Base-by-base conservation (phyloP, 148 eudicot species). In the Tetragonia tetragonoides region DNA sequence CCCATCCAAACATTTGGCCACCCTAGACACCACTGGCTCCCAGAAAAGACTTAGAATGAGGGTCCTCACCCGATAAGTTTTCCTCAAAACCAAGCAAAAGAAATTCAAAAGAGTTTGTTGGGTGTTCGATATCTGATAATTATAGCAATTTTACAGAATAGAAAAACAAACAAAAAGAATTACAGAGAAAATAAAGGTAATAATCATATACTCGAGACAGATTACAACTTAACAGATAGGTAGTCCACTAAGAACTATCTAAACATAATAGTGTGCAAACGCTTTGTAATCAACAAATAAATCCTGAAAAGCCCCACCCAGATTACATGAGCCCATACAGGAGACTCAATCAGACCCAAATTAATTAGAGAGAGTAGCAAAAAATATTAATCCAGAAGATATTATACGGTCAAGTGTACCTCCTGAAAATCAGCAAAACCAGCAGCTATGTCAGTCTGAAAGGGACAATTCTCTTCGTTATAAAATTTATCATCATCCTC, bases 371-470 rank as follows among this genome's bases (percentile, higher is more conserved):
- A 20, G 14, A 18, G 16, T 18, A 66, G 20, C 44, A 65, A 1
- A 66, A 59, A 69, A 46, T 28, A 10, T 16, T 7, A 46, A 14
- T 14, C 75, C 20, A 73, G 66, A 70, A 61, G 41, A 37, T 28
- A 40, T 9, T 60, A 20, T 1, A 53, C 9, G 8, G 59, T 16
- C 49, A 70, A 79, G 47, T 70, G 44, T 74, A 87, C 94, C 97
- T 84, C 91, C 66, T 81, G 83, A 77, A 83, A 67, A 74, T 83
- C 88, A 16, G 47, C 21, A 24, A 73, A 81, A 79, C 70, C 80
- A 69, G 76, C 86, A 63, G 80, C 70, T 64, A 46, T 82, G 61
- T 87, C 86, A 47, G 74, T 80, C 75, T 84, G 87, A 83, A 76
- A 80, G 78, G 78, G 78, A 69, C 80, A 82, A 72, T 28, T 78